Evolutionary conservation across 1,284 basidiomycete species (phyloP).

Genomic region (Xerocomus nothofagi): DNA sequence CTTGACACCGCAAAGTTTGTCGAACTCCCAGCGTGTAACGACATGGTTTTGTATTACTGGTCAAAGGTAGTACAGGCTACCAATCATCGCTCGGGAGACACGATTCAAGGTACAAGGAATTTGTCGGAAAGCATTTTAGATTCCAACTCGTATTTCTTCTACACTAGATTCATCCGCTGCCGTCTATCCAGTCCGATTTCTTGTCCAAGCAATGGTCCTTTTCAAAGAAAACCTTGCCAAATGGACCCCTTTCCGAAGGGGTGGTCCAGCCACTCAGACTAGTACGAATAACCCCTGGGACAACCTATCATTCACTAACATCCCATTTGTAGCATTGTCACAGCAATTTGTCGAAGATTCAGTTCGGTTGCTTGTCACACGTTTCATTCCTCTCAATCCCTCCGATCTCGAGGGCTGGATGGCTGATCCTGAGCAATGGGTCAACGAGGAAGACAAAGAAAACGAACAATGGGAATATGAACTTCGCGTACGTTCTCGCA

Average conservation of each 20-base stretch:
- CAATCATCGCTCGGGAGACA: constrained; percentile 44
- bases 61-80: constrained; percentile 70
- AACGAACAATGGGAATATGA: constrained; percentile 89
- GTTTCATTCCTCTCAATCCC: constrained; percentile 80
- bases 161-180: constrained; percentile 50
- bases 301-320: constrained; percentile 17
- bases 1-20: constrained; percentile 60
- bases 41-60: constrained; percentile 77
- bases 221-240: constrained; percentile 83
- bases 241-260: constrained; percentile 65
- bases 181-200: constrained; percentile 72
- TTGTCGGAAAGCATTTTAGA: background rate
- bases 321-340: constrained; percentile 56
- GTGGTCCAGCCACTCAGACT: constrained; percentile 57
- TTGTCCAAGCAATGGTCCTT: constrained; percentile 84
- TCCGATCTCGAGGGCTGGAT: constrained; percentile 79
- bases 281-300: constrained; percentile 40
- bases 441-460: constrained; percentile 81
- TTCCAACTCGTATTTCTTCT: background rate
- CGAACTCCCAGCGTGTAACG: constrained; percentile 58
- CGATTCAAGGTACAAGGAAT: constrained; percentile 52
- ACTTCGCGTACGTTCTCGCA: constrained; percentile 56
- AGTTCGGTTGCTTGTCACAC: constrained; percentile 74
- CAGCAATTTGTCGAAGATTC: constrained; percentile 77
- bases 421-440: constrained; percentile 88